phyloP scores from a whole-genome alignment of 164 flowering plant genomes.

The Magnolia officinalis region DNA sequence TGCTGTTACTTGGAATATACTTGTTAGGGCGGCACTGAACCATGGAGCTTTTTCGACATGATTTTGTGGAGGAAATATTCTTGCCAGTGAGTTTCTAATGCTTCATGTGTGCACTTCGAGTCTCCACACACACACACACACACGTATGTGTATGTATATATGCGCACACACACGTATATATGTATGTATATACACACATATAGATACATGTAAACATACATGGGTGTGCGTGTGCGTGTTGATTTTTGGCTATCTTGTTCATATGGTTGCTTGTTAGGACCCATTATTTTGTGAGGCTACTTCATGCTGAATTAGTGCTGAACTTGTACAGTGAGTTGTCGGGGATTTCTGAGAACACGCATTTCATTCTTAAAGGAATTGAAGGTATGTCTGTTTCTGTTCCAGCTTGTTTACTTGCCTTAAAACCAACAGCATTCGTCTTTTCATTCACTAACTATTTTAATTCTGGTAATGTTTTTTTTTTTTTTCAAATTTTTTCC shows the following conservation, averaged over 20 bases:
- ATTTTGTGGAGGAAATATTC: neutral
- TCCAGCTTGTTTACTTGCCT: neutral
- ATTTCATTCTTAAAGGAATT: conserved; percentile 7
- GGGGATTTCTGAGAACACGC: neutral
- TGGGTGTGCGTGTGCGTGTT: neutral
- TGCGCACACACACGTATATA: neutral
- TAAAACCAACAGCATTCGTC: neutral
- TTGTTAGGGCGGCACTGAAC: conserved; percentile 52
- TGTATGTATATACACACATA: neutral
- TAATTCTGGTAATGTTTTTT: neutral
- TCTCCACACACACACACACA: neutral
- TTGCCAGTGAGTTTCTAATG: neutral
- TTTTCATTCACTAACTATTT: neutral
- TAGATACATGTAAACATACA: neutral
- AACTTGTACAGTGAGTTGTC: neutral
- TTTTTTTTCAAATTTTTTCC: neutral
- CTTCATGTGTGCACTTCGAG: neutral
- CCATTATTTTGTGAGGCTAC: neutral
- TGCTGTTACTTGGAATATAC: conserved; percentile 71
- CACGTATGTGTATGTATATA: neutral
- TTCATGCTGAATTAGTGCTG: conserved; percentile 3
- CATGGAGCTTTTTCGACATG: conserved; percentile 5
- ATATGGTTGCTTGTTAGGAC: neutral
- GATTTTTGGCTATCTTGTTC: neutral
- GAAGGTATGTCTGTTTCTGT: conserved; percentile 1